A percentile compares a stretch with the other conserved stretches of the same genome.
Conservation (phyloP, 179 eudicot genomes). For the Patellifolia procumbens region DNA sequence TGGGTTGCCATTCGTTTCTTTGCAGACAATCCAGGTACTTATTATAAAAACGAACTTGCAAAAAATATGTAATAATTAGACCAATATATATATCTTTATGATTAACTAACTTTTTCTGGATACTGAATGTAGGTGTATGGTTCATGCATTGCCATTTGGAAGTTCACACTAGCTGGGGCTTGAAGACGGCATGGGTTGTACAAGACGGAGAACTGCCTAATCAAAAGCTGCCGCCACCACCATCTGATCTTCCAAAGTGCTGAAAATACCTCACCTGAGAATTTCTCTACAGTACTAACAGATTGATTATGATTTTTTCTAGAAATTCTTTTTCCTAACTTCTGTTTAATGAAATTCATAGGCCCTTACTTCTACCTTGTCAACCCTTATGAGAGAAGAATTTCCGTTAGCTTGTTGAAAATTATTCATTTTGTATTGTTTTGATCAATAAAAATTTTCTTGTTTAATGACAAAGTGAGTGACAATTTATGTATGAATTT, state of each 20-base stretch:
- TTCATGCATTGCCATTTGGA: constrained; percentile 44
- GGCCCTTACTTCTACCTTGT: constrained; percentile 1
- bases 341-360: not conserved
- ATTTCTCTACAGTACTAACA: not conserved
- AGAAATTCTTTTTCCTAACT: not conserved
- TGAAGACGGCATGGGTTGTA: constrained; percentile 37
- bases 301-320: constrained; percentile 4
- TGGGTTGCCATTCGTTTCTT: constrained; percentile 37
- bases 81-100: not conserved
- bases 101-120: not conserved
- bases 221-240: constrained; percentile 40
- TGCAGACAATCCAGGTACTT: constrained; percentile 20
- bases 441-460: not conserved
- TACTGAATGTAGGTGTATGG: constrained; percentile 33
- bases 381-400: not conserved
- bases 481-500: not conserved
- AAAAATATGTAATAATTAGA: not conserved
- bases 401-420: not conserved
- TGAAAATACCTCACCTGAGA: constrained; percentile 1
- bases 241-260: constrained; percentile 36
- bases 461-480: not conserved
- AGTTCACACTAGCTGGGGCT: constrained; percentile 41
- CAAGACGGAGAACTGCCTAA: constrained; percentile 28
- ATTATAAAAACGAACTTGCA: too few species aligned
- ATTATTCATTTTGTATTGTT: not conserved